phyloP scores from a whole-genome alignment of 805 yeast species.

The Metschnikowia chrysomelidarum region DNA sequence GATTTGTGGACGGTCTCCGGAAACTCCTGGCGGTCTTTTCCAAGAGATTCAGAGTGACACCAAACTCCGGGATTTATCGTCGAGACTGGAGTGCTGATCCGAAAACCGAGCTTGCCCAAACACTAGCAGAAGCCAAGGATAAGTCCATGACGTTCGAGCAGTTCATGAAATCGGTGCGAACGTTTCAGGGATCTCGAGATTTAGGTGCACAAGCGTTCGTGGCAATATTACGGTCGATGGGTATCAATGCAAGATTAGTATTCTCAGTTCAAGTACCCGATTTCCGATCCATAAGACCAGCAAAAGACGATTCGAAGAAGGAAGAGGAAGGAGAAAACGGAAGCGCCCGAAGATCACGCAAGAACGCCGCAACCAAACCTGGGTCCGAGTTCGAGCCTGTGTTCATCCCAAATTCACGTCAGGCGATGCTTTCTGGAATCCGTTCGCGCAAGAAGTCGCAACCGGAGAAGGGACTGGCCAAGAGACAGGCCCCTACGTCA shows the following conservation, averaged over 20 bases:
- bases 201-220: constrained; percentile 86
- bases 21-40: constrained; percentile 65
- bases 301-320: constrained; percentile 5
- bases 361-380: constrained; percentile 5
- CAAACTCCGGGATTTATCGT: constrained; percentile 35
- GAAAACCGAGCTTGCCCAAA: neutral
- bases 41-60: constrained; percentile 48
- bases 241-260: constrained; percentile 69
- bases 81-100: constrained; percentile 35
- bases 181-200: constrained; percentile 70
- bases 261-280: constrained; percentile 92
- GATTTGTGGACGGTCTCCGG: constrained; percentile 74
- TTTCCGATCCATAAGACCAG: constrained; percentile 27
- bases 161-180: constrained; percentile 43
- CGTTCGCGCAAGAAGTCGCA: constrained; percentile 6
- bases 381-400: constrained; percentile 20
- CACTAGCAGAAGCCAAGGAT: constrained; percentile 10
- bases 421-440: constrained; percentile 12
- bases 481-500: constrained; percentile 14
- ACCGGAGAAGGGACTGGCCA: neutral
- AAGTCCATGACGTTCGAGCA: constrained; percentile 33
- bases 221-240: constrained; percentile 65
- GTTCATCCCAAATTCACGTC: constrained; percentile 19
- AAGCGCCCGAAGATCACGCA: no score
- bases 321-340: constrained; percentile 2